Evolutionary conservation across 352 stramenopile species (phyloP).

Genomic region (Salisapilia sapeloensis): DNA sequence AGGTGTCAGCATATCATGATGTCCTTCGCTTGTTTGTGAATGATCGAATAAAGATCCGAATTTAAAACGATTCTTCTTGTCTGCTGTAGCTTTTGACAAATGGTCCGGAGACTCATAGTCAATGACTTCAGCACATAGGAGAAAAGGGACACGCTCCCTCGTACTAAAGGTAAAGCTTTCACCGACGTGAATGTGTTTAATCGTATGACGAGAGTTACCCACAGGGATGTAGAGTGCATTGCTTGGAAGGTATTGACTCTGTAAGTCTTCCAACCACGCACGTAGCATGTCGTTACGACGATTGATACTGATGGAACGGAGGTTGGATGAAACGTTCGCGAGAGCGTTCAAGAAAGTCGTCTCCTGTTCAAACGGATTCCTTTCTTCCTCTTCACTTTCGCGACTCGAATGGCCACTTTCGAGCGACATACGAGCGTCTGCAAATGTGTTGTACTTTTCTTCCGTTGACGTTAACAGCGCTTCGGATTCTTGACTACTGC

Average conservation of each 20-base stretch:
- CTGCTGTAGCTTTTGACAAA: conserved; percentile 15
- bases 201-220: conserved; percentile 50
- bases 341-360: conserved; percentile 46
- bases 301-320: conserved; percentile 33
- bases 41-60: too few species aligned
- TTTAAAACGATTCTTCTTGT: conserved; percentile 36
- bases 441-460: conserved; percentile 56
- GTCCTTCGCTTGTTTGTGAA: too few species aligned
- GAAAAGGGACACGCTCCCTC: conserved; percentile 57
- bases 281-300: conserved; percentile 59
- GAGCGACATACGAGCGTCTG: too few species aligned
- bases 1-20: too few species aligned
- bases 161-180: conserved; percentile 79
- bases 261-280: conserved; percentile 40
- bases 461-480: conserved; percentile 29
- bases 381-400: too few species aligned
- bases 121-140: conserved; percentile 63
- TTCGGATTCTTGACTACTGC: conserved; percentile 24
- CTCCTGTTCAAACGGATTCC: conserved; percentile 50
- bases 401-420: too few species aligned
- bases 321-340: conserved; percentile 58
- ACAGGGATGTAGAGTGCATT: conserved; percentile 67
- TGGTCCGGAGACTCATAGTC: conserved; percentile 29
- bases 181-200: conserved; percentile 59
- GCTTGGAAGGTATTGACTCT: conserved; percentile 50